Base-by-base conservation (phyloP, 768 basidiomycete species). In the Candolleomyces aberdarensis region DNA sequence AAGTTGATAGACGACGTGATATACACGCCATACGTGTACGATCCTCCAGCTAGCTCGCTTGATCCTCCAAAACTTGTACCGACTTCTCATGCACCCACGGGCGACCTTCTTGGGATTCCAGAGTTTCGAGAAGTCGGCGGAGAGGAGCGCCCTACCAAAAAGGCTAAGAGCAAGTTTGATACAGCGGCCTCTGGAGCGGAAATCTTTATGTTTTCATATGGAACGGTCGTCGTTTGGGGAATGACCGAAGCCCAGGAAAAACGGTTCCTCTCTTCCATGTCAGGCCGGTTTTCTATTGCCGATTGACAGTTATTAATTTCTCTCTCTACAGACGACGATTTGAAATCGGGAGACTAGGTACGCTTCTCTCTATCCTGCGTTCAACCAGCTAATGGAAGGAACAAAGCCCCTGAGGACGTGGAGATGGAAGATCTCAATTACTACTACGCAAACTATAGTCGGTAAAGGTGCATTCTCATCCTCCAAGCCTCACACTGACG, bases 381-480 rank as follows among this genome's bases (percentile, higher is more conserved):
- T 57, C 64, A 19, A 52, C 20, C 56, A 57, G 55, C 58, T 61
- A 57, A 61, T 58, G 36, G 29, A 58, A 49, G 57, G n/a, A 36
- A 63, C 10, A 13, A 32, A 94, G 93, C 88, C 40, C 79, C 89
- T n/a, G 90, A 96, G 36, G 89, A 91, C 63, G 80, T 95, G 29
- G 95, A 98, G 74, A 95, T 93, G 91, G 96, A 98, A 78, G 96
- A 98, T 70, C 78, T 98, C 39, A 96, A 96, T 75, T 97, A 88
- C 73, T 98, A 98, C 69, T 96, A 96, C 70, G 96, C 96, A 7
- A 94, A 95, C 68, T 98, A 98, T 71, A 96, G 94, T 71, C 86
- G 96, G 93, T 91, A 71, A 58, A 82, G 71, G 58, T 36, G 29
- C 52, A 64, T 52, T 41, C 40, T 47, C 50, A 40, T 32, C 26